A percentile compares a stretch with the other conserved stretches of the same genome.
Evolutionary conservation across 768 basidiomycete genomes (phyloP).

Genomic region (Rhizopogon vesiculosus): DNA sequence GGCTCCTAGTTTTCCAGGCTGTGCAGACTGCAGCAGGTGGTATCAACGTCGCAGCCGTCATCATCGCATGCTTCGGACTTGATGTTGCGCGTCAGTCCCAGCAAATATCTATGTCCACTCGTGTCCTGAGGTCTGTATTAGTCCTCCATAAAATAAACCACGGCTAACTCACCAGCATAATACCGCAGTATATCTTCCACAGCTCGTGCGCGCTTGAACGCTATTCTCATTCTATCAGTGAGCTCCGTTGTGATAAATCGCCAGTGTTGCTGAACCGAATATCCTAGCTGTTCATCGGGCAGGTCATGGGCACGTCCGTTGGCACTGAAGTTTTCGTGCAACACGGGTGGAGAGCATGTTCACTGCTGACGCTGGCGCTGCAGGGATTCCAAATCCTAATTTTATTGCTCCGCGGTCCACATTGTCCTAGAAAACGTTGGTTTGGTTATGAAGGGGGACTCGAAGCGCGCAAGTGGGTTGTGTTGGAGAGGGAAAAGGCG

Average conservation of each 20-base stretch:
- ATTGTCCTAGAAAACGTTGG: conserved; percentile 44
- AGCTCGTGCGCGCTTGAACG: conserved; percentile 72
- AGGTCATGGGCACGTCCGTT: conserved; percentile 77
- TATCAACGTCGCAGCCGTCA: conserved; percentile 62
- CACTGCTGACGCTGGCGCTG: conserved; percentile 56
- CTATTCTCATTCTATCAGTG: conserved; percentile 68
- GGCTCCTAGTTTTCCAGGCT: conserved; percentile 46
- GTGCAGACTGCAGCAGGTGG: conserved; percentile 71
- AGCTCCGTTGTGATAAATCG: conserved; percentile 11
- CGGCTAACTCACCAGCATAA: conserved; percentile 1
- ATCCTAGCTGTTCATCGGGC: conserved; percentile 60
- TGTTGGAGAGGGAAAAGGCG: conserved; percentile 14
- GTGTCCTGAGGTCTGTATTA: conserved; percentile 46
- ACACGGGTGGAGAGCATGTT: conserved; percentile 67
- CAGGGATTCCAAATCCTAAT: conserved; percentile 51
- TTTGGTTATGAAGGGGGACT: conserved; percentile 60
- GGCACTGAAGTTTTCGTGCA: conserved; percentile 67
- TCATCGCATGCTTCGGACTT: conserved; percentile 65
- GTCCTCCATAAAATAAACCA: not conserved
- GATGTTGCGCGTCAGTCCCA: conserved; percentile 72
- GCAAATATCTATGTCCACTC: conserved; percentile 61
- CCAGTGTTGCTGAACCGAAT: not conserved
- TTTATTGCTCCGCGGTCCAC: conserved; percentile 66
- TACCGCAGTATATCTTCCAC: conserved; percentile 27
- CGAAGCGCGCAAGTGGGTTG: conserved; percentile 35